Conservation (phyloP, 176 grass and related monocot species). For the Rhynchospora pubera region DNA sequence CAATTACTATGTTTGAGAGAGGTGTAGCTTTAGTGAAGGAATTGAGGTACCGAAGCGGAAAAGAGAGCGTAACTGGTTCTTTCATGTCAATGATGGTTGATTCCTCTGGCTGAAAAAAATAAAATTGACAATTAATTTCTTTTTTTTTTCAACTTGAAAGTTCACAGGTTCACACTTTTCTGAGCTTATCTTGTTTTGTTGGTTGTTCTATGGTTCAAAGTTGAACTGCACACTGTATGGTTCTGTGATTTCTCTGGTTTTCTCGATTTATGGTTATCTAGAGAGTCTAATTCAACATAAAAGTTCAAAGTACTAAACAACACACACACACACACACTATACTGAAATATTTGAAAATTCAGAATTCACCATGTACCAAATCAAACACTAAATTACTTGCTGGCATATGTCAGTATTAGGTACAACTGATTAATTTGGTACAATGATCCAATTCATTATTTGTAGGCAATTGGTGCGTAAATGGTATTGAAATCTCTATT, state of each 20-base stretch:
- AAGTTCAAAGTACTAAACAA: neutral
- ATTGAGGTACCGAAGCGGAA: conserved; percentile 35
- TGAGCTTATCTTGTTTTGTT: neutral
- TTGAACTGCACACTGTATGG: too few relatives aligned
- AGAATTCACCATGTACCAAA: neutral
- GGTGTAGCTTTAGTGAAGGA: conserved; percentile 43
- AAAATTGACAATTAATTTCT: neutral
- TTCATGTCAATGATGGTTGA: conserved; percentile 31
- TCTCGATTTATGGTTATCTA: too few relatives aligned
- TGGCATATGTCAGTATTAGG: neutral
- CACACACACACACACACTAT: too few relatives aligned
- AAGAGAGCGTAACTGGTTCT: conserved; percentile 26
- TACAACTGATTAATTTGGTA: neutral
- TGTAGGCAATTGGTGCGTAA: neutral
- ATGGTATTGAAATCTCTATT: neutral
- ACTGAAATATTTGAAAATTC: neutral
- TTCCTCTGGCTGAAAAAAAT: neutral
- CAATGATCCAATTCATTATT: neutral
- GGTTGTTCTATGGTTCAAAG: neutral
- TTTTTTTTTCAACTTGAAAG: neutral
- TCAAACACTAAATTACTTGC: neutral
- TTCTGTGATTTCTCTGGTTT: neutral
- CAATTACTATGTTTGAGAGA: conserved; percentile 24
- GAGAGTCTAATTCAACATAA: neutral
- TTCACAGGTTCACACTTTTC: neutral